Base-by-base conservation (phyloP, 2,329 filamentous ascomycete genomes). In the Parascedosporium putredinis region DNA sequence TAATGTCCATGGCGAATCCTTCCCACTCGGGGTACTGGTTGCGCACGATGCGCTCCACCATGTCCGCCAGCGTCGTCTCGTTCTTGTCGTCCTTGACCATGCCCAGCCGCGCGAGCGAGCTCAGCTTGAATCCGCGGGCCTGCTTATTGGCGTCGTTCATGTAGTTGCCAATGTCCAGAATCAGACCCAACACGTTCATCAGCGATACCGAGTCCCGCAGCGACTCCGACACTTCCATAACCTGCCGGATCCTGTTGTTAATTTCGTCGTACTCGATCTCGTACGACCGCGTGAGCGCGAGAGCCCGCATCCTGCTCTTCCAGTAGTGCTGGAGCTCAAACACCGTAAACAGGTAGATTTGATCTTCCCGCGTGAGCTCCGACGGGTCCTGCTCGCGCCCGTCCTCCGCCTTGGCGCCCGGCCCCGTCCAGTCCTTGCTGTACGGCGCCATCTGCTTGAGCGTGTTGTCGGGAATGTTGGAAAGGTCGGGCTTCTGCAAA, bases 81-180 rank as follows among this genome's bases (percentile, higher is more conserved):
- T 98, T 98, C 76, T 96, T 96, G 72, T 95, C 89, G 63, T 98
- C 93, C 71, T 98, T 98, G 62, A 97, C 88, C 90, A 98, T 97
- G 53, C 86, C 90, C 50, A 98, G 73, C 50, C 93, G 83, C 24
- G 88, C 87, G 45, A 98, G 81, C 5, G 93, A 96, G 62, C 89
- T 93, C 12, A 98, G 80, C 72, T 98, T 98, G 83, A 98, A 98
- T 54, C 93, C 93, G 51, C 85, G 87, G 3, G 93, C 93, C 69
- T 97, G 93, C 71, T 98, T 98, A 70, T 96, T 97, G 50, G 90
- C 85, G 63, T 97, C 93, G 73, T 98, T 98, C 93, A 98, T 98
- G 75, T 95, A 98, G 67, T 98, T 98, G 66, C 93, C 93, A 61
- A 98, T 95, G 65, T 96, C 91, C 59, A 98, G 73, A 66, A 98